Evolutionary conservation across 2,329 filamentous ascomycete species (phyloP), one percentile per base, ranked within the genome.

Genomic region (Neurospora sp.): DNA sequence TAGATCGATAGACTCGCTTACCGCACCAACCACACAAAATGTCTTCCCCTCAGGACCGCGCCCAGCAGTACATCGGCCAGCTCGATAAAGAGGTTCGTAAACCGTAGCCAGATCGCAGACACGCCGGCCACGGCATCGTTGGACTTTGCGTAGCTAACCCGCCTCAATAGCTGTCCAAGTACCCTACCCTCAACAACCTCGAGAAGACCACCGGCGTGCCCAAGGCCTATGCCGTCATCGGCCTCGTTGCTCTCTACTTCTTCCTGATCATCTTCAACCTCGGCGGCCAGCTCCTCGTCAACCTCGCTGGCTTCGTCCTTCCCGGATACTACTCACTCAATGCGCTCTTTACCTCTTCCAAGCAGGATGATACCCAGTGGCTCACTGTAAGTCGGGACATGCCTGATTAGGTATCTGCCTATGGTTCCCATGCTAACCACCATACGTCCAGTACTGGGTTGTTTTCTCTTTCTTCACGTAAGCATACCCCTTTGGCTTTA

Each of bases 251-350:
- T 68, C 87, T 94, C 74, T 96, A 96, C 86, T 93, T 96, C 84
- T 93, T 95, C 85, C 88, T 96, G 76, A 92, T 96, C 82, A 89
- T 96, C 84, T 93, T 96, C 86, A 96, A 96, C 87, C 91, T 96
- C 74, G 92, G 91, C 74, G 92, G 92, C 76, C 92, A 94, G 82
- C 91, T 96, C 78, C 85, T 96, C 76, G 93, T 92, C 82, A 96
- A 96, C 84, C 82, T 93, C 75, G 92, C 92, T 75, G 92, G 92
- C 72, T 96, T 96, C 80, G 82, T 91, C 76, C 87, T 96, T 73
- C 92, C 92, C 36, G 90, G 89, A 71, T 96, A 96, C 86, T 96
- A 95, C 82, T 95, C 92, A 41, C 83, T 96, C 70, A 83, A 87
- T 75, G 92, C 92, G 40, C 84, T 96, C 72, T 96, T 96, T 83